Evolutionary conservation across 2,329 filamentous ascomycete genomes (phyloP).

Genomic region (Xylaria sp.): DNA sequence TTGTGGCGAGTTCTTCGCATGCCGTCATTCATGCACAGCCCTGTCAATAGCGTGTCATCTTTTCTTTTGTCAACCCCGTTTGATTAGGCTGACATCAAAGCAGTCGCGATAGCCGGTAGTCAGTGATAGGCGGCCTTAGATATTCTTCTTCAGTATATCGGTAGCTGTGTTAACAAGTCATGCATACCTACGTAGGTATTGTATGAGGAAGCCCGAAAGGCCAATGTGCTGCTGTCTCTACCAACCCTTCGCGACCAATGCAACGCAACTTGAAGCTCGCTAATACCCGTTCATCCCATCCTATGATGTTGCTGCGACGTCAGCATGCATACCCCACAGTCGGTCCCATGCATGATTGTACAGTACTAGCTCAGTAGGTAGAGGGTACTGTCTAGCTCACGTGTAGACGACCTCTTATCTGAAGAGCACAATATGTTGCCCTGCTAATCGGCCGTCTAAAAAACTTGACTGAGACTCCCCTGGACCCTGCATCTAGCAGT

Average conservation of each 20-base stretch:
- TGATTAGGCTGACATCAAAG: background rate
- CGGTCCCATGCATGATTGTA: slow-evolving; percentile 1
- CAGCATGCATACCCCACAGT: slow-evolving; percentile 35
- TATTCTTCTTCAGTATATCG: background rate
- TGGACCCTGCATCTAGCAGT: background rate
- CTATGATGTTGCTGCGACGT: slow-evolving; percentile 40
- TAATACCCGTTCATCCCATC: slow-evolving; percentile 7
- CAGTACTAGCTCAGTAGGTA: background rate
- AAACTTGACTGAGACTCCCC: background rate
- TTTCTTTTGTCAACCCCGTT: background rate
- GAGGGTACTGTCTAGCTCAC: background rate
- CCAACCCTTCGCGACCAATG: background rate
- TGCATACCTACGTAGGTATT: background rate
- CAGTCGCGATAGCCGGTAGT: background rate
- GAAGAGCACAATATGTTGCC: background rate
- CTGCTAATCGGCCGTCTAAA: background rate
- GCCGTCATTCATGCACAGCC: background rate
- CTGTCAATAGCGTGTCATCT: background rate
- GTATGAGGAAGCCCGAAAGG: background rate
- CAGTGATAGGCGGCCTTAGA: slow-evolving; percentile 1
- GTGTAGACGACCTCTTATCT: background rate
- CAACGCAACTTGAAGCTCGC: background rate
- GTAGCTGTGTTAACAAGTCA: background rate
- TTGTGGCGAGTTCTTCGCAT: background rate
- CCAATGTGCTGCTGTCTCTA: background rate